These are phyloP conservation scores for Rubus parviflorus DNA, from an alignment of 306 rosid species.

Conservation along the genomic window DNA sequence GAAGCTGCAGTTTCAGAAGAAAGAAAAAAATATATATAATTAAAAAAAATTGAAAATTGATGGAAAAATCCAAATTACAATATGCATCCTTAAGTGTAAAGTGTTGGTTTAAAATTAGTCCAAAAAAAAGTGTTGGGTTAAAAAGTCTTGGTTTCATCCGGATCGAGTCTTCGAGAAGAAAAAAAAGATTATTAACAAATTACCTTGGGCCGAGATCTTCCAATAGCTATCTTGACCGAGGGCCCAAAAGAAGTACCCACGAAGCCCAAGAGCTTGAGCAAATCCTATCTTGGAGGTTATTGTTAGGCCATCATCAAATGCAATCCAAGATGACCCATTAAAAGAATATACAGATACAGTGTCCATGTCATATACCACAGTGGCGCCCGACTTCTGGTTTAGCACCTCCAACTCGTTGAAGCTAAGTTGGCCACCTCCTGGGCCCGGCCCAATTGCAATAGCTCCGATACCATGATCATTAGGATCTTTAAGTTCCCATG, in stretches of 20 bases:
- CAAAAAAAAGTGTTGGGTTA: too few species aligned
- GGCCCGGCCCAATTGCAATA: conserved; percentile 45
- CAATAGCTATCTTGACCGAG: conserved; percentile 39
- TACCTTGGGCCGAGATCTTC: conserved; percentile 45
- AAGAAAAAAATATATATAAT: background rate
- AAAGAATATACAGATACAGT: conserved; percentile 38
- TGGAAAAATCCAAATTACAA: background rate
- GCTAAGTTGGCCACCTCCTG: conserved; percentile 40
- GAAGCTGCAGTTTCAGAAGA: conserved; percentile 30
- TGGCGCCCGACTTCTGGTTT: conserved; percentile 6
- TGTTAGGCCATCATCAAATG: conserved; percentile 47
- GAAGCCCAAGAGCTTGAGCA: conserved; percentile 66
- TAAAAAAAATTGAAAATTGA: background rate
- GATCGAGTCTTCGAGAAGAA: too few species aligned
- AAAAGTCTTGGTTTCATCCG: too few species aligned
- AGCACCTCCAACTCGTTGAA: conserved; percentile 27
- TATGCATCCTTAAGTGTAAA: too few species aligned
- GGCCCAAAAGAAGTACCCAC: conserved; percentile 89
- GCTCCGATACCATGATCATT: conserved; percentile 43
- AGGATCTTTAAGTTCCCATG: conserved; percentile 56
- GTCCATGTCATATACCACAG: conserved; percentile 33
- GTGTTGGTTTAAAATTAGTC: too few species aligned
- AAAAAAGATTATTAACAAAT: background rate
- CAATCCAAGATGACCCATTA: conserved; percentile 46
- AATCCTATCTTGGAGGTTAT: conserved; percentile 44